Conservation (phyloP, 441 rosid genomes). For the Adansonia rubrostipa region DNA sequence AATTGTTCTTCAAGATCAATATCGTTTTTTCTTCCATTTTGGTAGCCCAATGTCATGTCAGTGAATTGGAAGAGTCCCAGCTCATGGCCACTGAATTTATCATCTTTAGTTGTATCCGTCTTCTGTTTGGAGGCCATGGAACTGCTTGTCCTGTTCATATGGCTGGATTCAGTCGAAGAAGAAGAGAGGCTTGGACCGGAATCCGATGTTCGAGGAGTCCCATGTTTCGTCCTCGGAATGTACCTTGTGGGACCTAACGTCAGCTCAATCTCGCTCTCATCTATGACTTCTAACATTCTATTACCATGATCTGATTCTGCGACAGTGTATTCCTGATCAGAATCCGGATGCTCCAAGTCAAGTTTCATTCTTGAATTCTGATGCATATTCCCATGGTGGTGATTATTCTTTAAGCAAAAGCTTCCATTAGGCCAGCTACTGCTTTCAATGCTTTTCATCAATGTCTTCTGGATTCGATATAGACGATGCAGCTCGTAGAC, state of each 20-base stretch:
- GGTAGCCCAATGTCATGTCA: slow-evolving; percentile 35
- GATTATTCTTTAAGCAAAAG: slow-evolving; percentile 23
- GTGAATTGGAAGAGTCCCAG: slow-evolving; percentile 35
- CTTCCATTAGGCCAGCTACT: slow-evolving; percentile 27
- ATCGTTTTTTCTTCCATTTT: slow-evolving; percentile 38
- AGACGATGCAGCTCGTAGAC: slow-evolving; percentile 91
- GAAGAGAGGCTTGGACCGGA: slow-evolving; percentile 81
- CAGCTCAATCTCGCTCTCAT: slow-evolving; percentile 85
- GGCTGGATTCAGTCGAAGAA: slow-evolving; percentile 77
- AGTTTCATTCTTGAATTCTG: slow-evolving; percentile 35
- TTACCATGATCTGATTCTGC: slow-evolving; percentile 38
- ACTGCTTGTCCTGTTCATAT: slow-evolving; percentile 40
- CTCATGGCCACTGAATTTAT: slow-evolving; percentile 17
- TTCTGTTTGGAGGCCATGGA: slow-evolving; percentile 29
- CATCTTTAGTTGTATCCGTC: slow-evolving; percentile 23
- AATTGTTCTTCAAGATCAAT: slow-evolving; percentile 49
- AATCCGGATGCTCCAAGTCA: slow-evolving; percentile 47
- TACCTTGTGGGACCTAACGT: slow-evolving; percentile 75
- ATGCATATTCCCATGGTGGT: slow-evolving; percentile 20
- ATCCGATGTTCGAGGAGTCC: slow-evolving; percentile 47
- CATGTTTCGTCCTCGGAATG: slow-evolving; percentile 45
- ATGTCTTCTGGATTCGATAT: slow-evolving; percentile 72
- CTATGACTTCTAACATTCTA: slow-evolving; percentile 44
- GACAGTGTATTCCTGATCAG: slow-evolving; percentile 27
- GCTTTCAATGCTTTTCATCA: slow-evolving; percentile 65